A percentile compares a stretch with the other conserved stretches of the same genome.
These are phyloP conservation scores for Neurospora tetrasperma DNA, from an alignment of 495 filamentous ascomycete species.

Conservation along the genomic window DNA sequence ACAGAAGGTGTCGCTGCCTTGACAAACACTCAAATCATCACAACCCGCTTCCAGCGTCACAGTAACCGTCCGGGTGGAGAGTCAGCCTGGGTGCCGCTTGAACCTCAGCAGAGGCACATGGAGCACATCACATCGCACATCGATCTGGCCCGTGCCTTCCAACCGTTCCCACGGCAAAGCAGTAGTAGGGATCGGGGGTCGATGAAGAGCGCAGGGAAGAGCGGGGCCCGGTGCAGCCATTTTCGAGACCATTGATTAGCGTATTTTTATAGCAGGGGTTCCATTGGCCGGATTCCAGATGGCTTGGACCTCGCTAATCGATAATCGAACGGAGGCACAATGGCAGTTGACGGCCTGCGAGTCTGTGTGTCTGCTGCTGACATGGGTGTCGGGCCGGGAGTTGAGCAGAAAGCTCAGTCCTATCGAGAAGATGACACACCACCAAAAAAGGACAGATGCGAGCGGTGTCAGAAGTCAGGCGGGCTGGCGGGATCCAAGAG, in stretches of 20 bases:
- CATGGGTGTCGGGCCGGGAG: neutral
- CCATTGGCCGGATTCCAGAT: neutral
- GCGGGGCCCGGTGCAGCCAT: neutral
- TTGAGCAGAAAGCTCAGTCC: neutral
- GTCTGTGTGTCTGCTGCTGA: constrained; percentile 2
- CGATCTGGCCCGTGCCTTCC: constrained; percentile 5
- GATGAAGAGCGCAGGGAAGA: neutral
- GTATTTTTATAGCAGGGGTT: constrained; percentile 6
- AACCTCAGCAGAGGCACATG: neutral
- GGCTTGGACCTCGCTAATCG: constrained; percentile 12
- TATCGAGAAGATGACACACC: neutral
- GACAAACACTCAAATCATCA: neutral
- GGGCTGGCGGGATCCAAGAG: constrained; percentile 8
- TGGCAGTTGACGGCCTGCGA: constrained; percentile 8
- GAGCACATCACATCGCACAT: constrained; percentile 1
- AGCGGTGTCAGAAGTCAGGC: constrained; percentile 4
- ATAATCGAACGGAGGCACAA: constrained; percentile 28
- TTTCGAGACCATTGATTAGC: neutral
- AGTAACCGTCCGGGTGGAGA: neutral
- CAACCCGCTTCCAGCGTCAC: neutral
- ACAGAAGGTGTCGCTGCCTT: neutral
- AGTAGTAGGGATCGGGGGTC: neutral
- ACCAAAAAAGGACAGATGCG: constrained; percentile 14
- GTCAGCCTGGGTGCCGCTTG: neutral
- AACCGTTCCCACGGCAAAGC: constrained; percentile 12